Evolutionary conservation across 1,284 basidiomycete genomes (phyloP), one percentile per base, ranked within the genome.

Genomic region (Malassezia sympodialis): DNA sequence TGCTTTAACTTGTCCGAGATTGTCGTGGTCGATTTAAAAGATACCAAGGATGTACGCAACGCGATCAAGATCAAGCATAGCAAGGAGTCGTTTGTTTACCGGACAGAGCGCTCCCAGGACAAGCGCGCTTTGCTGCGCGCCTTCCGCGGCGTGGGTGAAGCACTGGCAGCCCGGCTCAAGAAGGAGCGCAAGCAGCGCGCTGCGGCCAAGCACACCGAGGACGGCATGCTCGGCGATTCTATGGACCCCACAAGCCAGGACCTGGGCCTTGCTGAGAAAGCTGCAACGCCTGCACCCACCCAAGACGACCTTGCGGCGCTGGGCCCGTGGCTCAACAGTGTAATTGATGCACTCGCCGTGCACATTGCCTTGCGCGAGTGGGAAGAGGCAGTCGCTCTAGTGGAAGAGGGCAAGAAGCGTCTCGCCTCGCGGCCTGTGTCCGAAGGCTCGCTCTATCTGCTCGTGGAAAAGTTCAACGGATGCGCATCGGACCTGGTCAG

Each of bases 11-110:
- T 96, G 59, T 85, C 83, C 62, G 93, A 98, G 73, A 88, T 96
- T 79, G 79, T 91, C 26, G 88, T 96, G 0, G 81, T 93, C 26
- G 93, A 96, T 75, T 85, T 94, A 31, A 96, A 96, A 75, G 94
- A 98, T 76, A 86, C 88, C 6, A 81, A 88, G 2, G 91, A 83
- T 49, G 84, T 96, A 78, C 88, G 84, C 15, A 94, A 96, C 68
- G 91, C 94, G 1, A 86, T 98, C 80, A 96, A 96, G 79, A 84
- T 98, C 66, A 83, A 87, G 63, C 83, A 91, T 51, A 85, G 86
- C 8, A 93, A 93, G 75, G 93, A 96, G 77, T 88, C 86, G 2
- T 85, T 88, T 71, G 90, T 98, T 8, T 96, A 90, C 75, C 82
- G 90, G 31, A 88, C 88, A 1, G 86, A 91, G 58, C 80, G 81